A percentile compares a stretch with the other conserved stretches of the same genome.
Evolutionary conservation across 2,329 filamentous ascomycete species (phyloP).

Genomic region (Sclerotinia spermophila): DNA sequence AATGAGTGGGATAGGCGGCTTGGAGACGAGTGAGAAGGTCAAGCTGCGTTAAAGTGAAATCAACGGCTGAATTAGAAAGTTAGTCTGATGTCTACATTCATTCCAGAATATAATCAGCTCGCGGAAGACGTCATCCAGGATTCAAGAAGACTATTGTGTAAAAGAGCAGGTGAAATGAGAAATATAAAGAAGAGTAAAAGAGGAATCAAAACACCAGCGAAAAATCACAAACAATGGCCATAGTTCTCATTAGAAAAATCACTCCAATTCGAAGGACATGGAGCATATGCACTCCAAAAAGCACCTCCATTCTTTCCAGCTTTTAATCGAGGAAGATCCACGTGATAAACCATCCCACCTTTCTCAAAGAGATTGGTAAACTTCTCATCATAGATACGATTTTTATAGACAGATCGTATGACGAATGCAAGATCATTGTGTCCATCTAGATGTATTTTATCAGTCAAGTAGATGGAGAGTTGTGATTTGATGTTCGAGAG

Average conservation of each 20-base stretch:
- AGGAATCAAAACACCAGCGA: not conserved
- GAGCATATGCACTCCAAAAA: slow-evolving; percentile 89
- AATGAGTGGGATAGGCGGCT: slow-evolving; percentile 61
- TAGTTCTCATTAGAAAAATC: slow-evolving; percentile 75
- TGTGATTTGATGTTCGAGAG: not conserved
- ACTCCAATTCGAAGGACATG: slow-evolving; percentile 67
- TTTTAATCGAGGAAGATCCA: slow-evolving; percentile 73
- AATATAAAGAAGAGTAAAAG: not conserved
- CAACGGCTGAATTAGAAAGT: slow-evolving; percentile 46
- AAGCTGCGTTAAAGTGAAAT: slow-evolving; percentile 69
- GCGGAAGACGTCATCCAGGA: not conserved
- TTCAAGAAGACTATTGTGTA: not conserved
- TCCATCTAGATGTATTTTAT: slow-evolving; percentile 62
- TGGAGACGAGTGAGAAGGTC: slow-evolving; percentile 67
- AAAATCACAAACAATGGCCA: slow-evolving; percentile 51
- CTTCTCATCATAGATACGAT: slow-evolving; percentile 70
- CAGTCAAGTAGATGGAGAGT: not conserved
- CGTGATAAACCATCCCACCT: slow-evolving; percentile 64
- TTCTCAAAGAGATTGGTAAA: slow-evolving; percentile 74
- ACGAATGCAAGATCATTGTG: slow-evolving; percentile 84
- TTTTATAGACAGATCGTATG: slow-evolving; percentile 63
- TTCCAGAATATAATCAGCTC: not conserved
- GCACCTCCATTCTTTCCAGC: slow-evolving; percentile 72
- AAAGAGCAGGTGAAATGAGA: not conserved
- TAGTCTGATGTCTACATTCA: not conserved